Evolutionary conservation across 176 grass and related monocot genomes (phyloP).

Genomic region (Metroxylon sagu): DNA sequence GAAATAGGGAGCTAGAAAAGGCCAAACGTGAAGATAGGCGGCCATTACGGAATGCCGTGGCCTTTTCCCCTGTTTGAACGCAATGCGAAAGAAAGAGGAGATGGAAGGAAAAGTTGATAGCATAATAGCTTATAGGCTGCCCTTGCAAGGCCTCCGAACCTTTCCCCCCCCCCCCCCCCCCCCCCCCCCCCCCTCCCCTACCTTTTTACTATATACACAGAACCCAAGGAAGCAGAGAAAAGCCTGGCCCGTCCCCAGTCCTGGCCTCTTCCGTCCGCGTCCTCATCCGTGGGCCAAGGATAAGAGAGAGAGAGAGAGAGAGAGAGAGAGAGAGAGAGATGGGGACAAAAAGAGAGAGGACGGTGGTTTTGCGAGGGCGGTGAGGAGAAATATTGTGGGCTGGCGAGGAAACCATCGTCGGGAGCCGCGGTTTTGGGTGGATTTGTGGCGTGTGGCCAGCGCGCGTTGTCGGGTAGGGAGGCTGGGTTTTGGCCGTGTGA

Average conservation of each 20-base stretch:
- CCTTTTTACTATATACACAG: background rate
- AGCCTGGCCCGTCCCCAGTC: background rate
- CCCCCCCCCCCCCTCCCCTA: too few species aligned
- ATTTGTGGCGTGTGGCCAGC: too few species aligned
- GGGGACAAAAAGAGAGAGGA: background rate
- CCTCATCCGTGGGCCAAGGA: too few species aligned
- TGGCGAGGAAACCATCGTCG: background rate
- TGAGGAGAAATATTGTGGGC: background rate
- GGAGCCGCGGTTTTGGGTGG: too few species aligned
- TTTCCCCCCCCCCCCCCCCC: too few species aligned
- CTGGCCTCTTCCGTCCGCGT: too few species aligned
- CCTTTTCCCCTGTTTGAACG: slow-evolving; percentile 13
- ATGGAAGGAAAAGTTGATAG: too few species aligned
- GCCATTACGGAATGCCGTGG: background rate
- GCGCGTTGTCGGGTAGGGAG: too few species aligned
- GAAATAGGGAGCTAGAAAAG: too few species aligned
- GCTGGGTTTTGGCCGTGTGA: too few species aligned
- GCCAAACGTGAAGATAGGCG: background rate
- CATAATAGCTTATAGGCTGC: too few species aligned
- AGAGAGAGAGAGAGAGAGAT: background rate
- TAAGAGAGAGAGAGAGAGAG: background rate
- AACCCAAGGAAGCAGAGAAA: background rate
- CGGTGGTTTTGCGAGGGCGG: background rate
- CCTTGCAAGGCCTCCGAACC: too few species aligned
- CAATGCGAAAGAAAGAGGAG: background rate